A percentile compares a stretch with the other conserved stretches of the same genome.
Conservation (phyloP, 345 rosid species). For the Eucalyptus erythrocorys region DNA sequence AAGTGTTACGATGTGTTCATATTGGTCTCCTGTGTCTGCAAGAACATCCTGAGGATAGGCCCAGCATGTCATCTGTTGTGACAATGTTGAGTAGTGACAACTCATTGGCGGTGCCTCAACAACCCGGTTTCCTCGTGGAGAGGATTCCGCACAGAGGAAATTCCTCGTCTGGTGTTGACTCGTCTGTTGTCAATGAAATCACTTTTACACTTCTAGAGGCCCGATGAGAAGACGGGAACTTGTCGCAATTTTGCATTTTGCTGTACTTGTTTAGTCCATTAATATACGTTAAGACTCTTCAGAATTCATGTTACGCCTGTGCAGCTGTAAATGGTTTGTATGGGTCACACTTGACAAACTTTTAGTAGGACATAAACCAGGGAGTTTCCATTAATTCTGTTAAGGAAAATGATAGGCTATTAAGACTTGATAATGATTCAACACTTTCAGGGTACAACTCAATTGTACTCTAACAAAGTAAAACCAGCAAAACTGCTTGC, state of each 20-base stretch:
- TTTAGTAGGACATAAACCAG: not conserved
- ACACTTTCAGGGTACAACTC: not conserved
- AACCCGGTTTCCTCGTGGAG: slow-evolving; percentile 17
- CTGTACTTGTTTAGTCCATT: not conserved
- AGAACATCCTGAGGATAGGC: slow-evolving; percentile 25
- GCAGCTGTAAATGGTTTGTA: not conserved
- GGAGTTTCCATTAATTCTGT: not conserved
- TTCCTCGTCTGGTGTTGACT: slow-evolving; percentile 7
- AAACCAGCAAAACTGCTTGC: not conserved
- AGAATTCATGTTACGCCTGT: not conserved
- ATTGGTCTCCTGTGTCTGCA: slow-evolving; percentile 27
- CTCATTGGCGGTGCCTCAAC: slow-evolving; percentile 13
- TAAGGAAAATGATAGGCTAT: not conserved
- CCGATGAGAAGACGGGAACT: not conserved
- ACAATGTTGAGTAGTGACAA: slow-evolving; percentile 23
- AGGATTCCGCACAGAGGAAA: slow-evolving; percentile 2
- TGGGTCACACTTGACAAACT: not conserved
- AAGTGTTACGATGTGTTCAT: slow-evolving; percentile 20
- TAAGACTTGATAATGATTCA: not conserved
- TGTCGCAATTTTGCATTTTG: not conserved
- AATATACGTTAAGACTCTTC: not conserved
- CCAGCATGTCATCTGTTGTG: slow-evolving; percentile 12
- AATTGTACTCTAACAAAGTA: not conserved
- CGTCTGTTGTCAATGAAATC: slow-evolving; percentile 12
- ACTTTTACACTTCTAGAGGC: slow-evolving; percentile 16